Percentiles rank a stretch among this genome's conserved stretches.
phyloP scores from a whole-genome alignment of 179 eudicot species.

The Patellifolia procumbens region DNA sequence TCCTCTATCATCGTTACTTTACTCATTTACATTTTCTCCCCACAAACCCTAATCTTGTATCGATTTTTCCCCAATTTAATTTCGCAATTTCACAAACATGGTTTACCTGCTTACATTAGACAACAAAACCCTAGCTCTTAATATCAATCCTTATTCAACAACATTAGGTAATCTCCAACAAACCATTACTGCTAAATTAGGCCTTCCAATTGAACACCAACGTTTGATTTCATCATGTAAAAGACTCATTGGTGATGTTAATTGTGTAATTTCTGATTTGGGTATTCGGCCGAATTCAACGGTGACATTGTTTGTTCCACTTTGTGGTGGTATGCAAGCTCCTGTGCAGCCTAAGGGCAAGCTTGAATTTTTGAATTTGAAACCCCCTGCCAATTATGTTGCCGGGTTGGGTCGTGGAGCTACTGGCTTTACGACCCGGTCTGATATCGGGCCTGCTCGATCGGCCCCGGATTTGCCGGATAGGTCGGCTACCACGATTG shows the following conservation, averaged over 20 bases:
- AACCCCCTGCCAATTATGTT: conserved; percentile 82
- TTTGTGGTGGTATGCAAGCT: conserved; percentile 78
- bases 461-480: conserved; percentile 51
- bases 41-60: too few relatives aligned
- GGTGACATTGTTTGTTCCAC: conserved; percentile 46
- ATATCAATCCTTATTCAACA: conserved; percentile 53
- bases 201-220: conserved; percentile 45
- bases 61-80: too few relatives aligned
- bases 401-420: conserved; percentile 98
- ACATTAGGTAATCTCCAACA: conserved; percentile 47
- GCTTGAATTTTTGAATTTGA: conserved; percentile 65
- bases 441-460: conserved; percentile 69
- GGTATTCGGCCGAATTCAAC: conserved; percentile 53
- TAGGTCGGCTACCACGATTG: conserved; percentile 54
- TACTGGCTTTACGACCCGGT: conserved; percentile 95
- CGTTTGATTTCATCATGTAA: conserved; percentile 51
- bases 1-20: too few relatives aligned
- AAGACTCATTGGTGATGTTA: conserved; percentile 35
- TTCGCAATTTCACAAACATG: conserved; percentile 33
- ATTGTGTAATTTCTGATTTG: conserved; percentile 34
- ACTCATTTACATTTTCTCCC: too few relatives aligned
- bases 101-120: conserved; percentile 50
- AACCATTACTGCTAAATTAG: conserved; percentile 35
- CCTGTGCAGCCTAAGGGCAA: conserved; percentile 60
- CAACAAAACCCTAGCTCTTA: conserved; percentile 53